Percentiles rank a stretch among this genome's conserved stretches.
Conservation (phyloP, 202 grass and related monocot species). For the Digitaria exilis region DNA sequence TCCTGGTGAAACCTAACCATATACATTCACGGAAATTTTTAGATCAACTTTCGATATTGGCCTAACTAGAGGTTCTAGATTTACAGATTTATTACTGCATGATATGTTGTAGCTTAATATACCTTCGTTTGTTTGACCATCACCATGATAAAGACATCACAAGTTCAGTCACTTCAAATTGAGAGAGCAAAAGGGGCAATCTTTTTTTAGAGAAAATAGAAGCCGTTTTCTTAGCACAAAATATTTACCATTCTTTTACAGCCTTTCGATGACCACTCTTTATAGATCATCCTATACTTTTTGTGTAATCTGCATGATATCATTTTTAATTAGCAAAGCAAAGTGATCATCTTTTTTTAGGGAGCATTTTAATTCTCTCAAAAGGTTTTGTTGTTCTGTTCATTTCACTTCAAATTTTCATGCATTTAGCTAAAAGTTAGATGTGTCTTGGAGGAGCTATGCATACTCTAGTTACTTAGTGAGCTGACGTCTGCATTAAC, state of each 20-base stretch:
- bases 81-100: not conserved
- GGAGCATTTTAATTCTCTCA: not conserved
- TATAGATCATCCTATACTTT: slow-evolving; percentile 25
- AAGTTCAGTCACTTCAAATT: slow-evolving; percentile 6
- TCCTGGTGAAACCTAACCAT: not conserved
- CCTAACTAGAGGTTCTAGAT: not conserved
- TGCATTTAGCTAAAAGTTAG: slow-evolving; percentile 2
- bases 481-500: slow-evolving; percentile 14
- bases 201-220: slow-evolving; percentile 34
- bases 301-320: slow-evolving; percentile 45
- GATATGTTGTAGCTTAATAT: not conserved
- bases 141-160: slow-evolving; percentile 27
- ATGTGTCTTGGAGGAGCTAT: not conserved
- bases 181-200: not conserved
- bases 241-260: slow-evolving; percentile 22
- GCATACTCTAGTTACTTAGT: not conserved
- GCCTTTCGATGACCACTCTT: slow-evolving; percentile 19
- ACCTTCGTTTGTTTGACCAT: not conserved
- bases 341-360: slow-evolving; percentile 30
- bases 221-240: slow-evolving; percentile 22
- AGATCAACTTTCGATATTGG: slow-evolving; percentile 9
- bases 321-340: slow-evolving; percentile 52
- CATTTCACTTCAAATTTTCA: slow-evolving; percentile 32
- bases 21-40: slow-evolving; percentile 4
- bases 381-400: not conserved